Evolutionary conservation across 371 early-diverging fungal genomes (phyloP).

Genomic region (Rhizopus sp.): DNA sequence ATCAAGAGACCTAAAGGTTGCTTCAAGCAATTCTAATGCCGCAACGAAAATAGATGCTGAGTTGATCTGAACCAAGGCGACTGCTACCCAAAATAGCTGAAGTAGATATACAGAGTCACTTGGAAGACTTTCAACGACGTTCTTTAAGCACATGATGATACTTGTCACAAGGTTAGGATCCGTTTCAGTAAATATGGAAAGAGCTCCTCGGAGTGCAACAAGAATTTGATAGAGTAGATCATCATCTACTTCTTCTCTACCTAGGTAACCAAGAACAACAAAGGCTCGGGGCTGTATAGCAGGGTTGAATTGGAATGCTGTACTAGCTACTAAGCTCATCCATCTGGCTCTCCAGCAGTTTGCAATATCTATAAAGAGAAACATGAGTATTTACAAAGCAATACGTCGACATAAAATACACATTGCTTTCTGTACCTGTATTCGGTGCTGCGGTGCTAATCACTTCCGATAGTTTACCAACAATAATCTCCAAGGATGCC

Average conservation of each 20-base stretch:
- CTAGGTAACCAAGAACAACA: slow-evolving; percentile 83
- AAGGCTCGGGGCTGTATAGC: slow-evolving; percentile 92
- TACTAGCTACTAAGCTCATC: slow-evolving; percentile 86
- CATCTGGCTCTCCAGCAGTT: slow-evolving; percentile 85
- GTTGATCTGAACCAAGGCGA: slow-evolving; percentile 82
- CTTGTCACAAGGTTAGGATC: slow-evolving; percentile 72
- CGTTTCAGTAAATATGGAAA: slow-evolving; percentile 77
- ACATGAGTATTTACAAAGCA: not conserved
- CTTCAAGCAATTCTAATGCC: slow-evolving; percentile 68
- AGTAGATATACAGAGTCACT: slow-evolving; percentile 73
- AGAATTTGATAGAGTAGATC: slow-evolving; percentile 87
- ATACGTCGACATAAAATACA: not conserved
- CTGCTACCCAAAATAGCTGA: slow-evolving; percentile 86
- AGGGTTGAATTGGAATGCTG: slow-evolving; percentile 90
- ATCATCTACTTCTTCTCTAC: slow-evolving; percentile 81
- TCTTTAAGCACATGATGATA: slow-evolving; percentile 83
- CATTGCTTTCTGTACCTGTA: slow-evolving; percentile 48
- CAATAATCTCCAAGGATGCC: slow-evolving; percentile 73
- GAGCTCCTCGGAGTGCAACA: slow-evolving; percentile 76
- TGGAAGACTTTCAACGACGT: slow-evolving; percentile 76
- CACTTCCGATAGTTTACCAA: slow-evolving; percentile 73
- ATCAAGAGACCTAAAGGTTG: slow-evolving; percentile 71
- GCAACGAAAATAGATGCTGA: slow-evolving; percentile 72
- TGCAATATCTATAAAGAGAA: slow-evolving; percentile 55
- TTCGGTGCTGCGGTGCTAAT: slow-evolving; percentile 72